A percentile compares a stretch with the other conserved stretches of the same genome.
Evolutionary conservation across 257 asterid genomes (phyloP).

Genomic region (Solanum rostratum): DNA sequence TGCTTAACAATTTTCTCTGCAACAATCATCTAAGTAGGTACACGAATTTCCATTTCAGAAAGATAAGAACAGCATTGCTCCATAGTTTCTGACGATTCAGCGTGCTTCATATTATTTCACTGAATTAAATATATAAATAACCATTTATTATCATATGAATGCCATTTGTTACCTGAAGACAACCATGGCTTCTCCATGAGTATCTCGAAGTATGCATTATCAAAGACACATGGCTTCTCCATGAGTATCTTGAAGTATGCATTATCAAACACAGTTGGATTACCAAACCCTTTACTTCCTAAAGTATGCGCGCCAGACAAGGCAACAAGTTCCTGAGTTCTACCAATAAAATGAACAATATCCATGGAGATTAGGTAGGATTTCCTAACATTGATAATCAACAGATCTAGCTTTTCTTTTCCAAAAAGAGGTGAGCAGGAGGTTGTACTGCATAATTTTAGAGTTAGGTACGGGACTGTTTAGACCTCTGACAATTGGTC

Average conservation of each 20-base stretch:
- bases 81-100: too few species aligned
- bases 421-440: not conserved
- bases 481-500: not conserved
- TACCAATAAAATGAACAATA: conserved; percentile 14
- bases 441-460: too few species aligned
- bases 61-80: too few species aligned
- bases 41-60: not conserved
- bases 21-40: not conserved
- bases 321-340: conserved; percentile 83
- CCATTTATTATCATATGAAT: too few species aligned
- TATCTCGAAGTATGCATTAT: too few species aligned
- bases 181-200: too few species aligned
- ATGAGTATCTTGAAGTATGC: conserved; percentile 76
- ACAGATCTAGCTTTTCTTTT: not conserved
- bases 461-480: not conserved
- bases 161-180: conserved; percentile 40
- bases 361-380: not conserved
- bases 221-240: conserved; percentile 88
- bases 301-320: conserved; percentile 90
- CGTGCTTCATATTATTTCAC: too few species aligned
- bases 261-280: conserved; percentile 66
- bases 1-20: not conserved
- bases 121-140: too few species aligned
- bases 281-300: conserved; percentile 91
- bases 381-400: not conserved